phyloP scores from a whole-genome alignment of 495 filamentous ascomycete genomes.

The Aeminium ludgeri region DNA sequence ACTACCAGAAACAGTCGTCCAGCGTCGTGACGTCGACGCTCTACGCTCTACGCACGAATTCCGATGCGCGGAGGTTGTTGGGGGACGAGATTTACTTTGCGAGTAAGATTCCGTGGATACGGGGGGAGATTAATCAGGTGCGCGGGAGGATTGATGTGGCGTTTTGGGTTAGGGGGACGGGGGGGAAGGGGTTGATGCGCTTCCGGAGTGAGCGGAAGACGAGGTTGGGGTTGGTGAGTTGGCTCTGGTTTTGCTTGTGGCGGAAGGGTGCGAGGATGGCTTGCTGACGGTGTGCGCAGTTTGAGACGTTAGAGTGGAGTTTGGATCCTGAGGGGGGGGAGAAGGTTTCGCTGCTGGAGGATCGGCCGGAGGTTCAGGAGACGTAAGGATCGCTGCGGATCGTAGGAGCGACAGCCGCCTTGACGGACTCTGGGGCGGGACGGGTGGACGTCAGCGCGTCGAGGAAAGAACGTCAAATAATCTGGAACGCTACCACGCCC shows the following conservation, averaged over 20 bases:
- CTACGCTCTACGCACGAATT: conserved; percentile 73
- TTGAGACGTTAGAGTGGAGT: conserved; percentile 95
- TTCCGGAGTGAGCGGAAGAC: conserved; percentile 62
- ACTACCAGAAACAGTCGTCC: conserved; percentile 84
- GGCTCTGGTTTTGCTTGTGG: not conserved
- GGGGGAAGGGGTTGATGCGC: conserved; percentile 51
- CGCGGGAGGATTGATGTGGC: conserved; percentile 77
- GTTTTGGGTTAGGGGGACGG: conserved; percentile 77
- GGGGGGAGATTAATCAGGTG: conserved; percentile 83
- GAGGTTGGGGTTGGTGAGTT: conserved; percentile 52
- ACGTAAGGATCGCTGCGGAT: too few species aligned
- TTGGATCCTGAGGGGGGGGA: conserved; percentile 52
- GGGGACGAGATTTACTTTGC: conserved; percentile 91
- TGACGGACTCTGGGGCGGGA: too few species aligned
- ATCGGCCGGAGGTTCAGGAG: too few species aligned
- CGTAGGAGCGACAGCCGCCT: too few species aligned
- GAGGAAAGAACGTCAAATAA: too few species aligned
- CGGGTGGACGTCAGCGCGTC: too few species aligned
- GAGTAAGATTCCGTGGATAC: conserved; percentile 79
- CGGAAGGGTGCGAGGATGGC: conserved; percentile 39
- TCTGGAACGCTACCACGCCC: too few species aligned
- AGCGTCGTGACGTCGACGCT: conserved; percentile 71
- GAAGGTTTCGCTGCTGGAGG: conserved; percentile 19
- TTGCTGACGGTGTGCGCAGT: conserved; percentile 30
- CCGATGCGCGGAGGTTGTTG: conserved; percentile 52